A percentile compares a stretch with the other conserved stretches of the same genome.
These are phyloP conservation scores for Andalucia godoyi DNA, from an alignment of 78 protist genomes.

Conservation along the genomic window DNA sequence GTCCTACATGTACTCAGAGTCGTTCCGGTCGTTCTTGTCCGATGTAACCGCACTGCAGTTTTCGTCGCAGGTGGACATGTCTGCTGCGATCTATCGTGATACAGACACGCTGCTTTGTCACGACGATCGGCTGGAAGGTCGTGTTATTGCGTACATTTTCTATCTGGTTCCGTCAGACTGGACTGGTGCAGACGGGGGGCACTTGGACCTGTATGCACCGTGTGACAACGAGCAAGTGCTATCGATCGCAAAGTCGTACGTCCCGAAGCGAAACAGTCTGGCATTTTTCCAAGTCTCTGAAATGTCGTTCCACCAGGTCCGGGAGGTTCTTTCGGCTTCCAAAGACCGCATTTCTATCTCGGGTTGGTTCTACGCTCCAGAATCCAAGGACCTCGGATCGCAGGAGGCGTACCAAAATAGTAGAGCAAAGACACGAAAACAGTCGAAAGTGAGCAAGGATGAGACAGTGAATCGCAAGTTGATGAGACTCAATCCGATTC, in stretches of 20 bases:
- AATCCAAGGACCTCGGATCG: not conserved
- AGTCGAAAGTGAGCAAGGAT: no score
- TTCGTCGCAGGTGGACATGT: not conserved
- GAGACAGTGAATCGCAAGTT: no score
- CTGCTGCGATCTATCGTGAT: not conserved
- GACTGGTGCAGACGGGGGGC: not conserved
- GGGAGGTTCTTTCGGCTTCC: not conserved
- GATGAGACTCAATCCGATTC: no score
- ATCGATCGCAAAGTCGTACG: not conserved
- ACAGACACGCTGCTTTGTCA: not conserved
- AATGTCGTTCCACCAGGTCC: not conserved
- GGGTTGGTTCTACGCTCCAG: not conserved
- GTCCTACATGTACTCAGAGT: not conserved
- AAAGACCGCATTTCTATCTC: not conserved
- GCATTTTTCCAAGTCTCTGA: not conserved
- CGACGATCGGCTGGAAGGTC: constrained; percentile 3
- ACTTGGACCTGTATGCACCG: not conserved
- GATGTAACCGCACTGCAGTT: not conserved
- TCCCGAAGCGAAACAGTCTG: not conserved
- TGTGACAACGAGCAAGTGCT: not conserved
- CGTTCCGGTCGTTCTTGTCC: not conserved
- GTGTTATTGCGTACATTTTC: not conserved
- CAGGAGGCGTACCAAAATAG: not conserved
- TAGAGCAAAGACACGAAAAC: no score
- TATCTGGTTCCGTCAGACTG: not conserved